Percentiles rank a stretch among this genome's conserved stretches.
phyloP scores from a whole-genome alignment of 495 filamentous ascomycete species.

The Sporormia fimetaria region DNA sequence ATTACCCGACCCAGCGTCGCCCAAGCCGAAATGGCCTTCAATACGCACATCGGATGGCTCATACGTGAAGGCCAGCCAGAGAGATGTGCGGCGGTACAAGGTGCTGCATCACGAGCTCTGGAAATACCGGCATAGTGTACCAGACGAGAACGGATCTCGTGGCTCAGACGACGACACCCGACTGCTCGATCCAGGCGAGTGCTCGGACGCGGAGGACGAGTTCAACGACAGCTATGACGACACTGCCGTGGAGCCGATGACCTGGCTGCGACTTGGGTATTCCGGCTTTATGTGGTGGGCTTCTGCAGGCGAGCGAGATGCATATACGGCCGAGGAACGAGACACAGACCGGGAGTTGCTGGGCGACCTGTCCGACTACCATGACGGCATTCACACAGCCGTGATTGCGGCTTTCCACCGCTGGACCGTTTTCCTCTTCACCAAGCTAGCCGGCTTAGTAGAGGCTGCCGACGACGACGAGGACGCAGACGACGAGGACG shows the following conservation, averaged over 20 bases:
- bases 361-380: constrained; percentile 25
- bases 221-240: constrained; percentile 26
- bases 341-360: constrained; percentile 27
- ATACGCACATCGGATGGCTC: constrained; percentile 52
- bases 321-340: constrained; percentile 32
- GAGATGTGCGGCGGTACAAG: constrained; percentile 71
- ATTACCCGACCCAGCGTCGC: constrained; percentile 52
- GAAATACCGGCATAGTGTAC: constrained; percentile 11
- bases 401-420: constrained; percentile 89
- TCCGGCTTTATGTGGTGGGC: constrained; percentile 97
- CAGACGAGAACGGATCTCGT: constrained; percentile 25
- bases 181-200: constrained; percentile 18
- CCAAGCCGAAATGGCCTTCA: constrained; percentile 57
- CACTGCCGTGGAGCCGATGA: constrained; percentile 60
- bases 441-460: constrained; percentile 56
- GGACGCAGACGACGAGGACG: constrained; percentile 33
- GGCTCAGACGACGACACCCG: constrained; percentile 16
- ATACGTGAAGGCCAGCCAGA: constrained; percentile 74
- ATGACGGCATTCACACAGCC: constrained; percentile 47
- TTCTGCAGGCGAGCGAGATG: constrained; percentile 70
- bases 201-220: constrained; percentile 12
- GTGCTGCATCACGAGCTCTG: constrained; percentile 58
- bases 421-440: constrained; percentile 60
- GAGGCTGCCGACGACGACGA: constrained; percentile 45
- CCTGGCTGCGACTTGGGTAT: constrained; percentile 87